phyloP scores from a whole-genome alignment of 371 early-diverging fungal species.

The Fennellomyces sp. region DNA sequence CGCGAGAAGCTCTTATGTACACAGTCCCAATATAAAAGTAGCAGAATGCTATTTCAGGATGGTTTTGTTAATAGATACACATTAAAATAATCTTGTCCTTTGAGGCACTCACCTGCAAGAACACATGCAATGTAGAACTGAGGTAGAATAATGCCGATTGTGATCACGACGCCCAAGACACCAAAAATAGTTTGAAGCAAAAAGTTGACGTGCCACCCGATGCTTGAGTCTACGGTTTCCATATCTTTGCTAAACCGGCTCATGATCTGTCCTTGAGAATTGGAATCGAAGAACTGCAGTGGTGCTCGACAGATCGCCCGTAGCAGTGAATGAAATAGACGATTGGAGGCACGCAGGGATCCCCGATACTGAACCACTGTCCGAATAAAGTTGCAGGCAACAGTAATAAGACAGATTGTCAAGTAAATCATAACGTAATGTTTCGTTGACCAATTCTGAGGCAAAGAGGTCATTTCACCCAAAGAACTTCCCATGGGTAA shows the following conservation, averaged over 20 bases:
- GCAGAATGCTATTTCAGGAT: constrained; percentile 22
- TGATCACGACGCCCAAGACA: constrained; percentile 69
- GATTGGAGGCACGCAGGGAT: constrained; percentile 64
- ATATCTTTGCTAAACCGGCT: constrained; percentile 90
- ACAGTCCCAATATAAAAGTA: constrained; percentile 46
- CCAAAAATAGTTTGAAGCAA: constrained; percentile 66
- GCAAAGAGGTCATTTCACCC: not conserved
- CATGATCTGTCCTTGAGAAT: constrained; percentile 86
- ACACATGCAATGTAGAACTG: constrained; percentile 54
- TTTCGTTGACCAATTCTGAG: constrained; percentile 8
- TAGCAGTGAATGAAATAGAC: constrained; percentile 61
- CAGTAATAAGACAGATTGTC: constrained; percentile 30
- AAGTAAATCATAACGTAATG: constrained; percentile 41
- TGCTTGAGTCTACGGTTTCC: constrained; percentile 74
- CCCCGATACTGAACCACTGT: constrained; percentile 64
- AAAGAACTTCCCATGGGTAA: not conserved
- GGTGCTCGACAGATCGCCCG: constrained; percentile 68
- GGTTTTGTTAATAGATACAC: too few species aligned
- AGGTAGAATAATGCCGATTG: constrained; percentile 67
- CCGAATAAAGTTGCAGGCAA: constrained; percentile 45
- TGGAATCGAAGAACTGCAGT: constrained; percentile 86
- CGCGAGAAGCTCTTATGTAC: constrained; percentile 62
- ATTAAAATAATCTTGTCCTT: not conserved
- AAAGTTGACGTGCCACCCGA: constrained; percentile 71
- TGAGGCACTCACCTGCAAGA: constrained; percentile 28